Evolutionary conservation across 148 eudicot genomes (phyloP).

Genomic region (Linanthus parryae): DNA sequence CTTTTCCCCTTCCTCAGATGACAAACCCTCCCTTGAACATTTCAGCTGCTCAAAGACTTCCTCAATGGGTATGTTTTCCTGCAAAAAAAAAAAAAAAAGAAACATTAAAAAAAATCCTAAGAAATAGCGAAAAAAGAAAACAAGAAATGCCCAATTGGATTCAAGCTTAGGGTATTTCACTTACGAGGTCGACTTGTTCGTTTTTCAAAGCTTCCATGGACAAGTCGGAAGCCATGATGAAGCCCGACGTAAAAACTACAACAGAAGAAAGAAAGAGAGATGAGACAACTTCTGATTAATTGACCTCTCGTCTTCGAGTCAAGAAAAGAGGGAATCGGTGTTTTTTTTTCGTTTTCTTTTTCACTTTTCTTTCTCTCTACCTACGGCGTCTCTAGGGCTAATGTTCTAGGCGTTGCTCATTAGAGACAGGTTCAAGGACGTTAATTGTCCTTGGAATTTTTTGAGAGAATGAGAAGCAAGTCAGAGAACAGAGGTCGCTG

Average conservation of each 20-base stretch:
- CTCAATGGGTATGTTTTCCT: constrained; percentile 33
- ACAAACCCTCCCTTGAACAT: constrained; percentile 30
- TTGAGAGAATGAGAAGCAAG: too few species aligned
- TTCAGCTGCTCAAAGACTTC: constrained; percentile 32
- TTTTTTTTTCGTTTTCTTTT: too few species aligned
- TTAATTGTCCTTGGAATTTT: too few species aligned
- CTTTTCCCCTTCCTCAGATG: constrained; percentile 27
- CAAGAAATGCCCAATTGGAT: not conserved
- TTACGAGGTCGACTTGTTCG: constrained; percentile 58
- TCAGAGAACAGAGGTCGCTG: too few species aligned
- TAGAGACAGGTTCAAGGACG: too few species aligned
- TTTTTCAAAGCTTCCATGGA: constrained; percentile 44
- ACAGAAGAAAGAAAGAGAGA: constrained; percentile 12
- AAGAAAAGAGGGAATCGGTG: too few species aligned
- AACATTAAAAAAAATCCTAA: not conserved
- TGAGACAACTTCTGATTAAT: too few species aligned
- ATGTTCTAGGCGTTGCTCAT: too few species aligned
- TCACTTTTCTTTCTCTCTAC: too few species aligned
- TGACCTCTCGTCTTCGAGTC: too few species aligned
- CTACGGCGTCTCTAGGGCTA: too few species aligned
- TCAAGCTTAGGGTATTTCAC: not conserved
- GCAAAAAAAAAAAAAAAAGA: not conserved
- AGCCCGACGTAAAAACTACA: not conserved
- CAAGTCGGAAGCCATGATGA: constrained; percentile 18
- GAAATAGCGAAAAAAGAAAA: not conserved